Evolutionary conservation across 805 yeast species (phyloP).

Genomic region (Metschnikowia orientalis): DNA sequence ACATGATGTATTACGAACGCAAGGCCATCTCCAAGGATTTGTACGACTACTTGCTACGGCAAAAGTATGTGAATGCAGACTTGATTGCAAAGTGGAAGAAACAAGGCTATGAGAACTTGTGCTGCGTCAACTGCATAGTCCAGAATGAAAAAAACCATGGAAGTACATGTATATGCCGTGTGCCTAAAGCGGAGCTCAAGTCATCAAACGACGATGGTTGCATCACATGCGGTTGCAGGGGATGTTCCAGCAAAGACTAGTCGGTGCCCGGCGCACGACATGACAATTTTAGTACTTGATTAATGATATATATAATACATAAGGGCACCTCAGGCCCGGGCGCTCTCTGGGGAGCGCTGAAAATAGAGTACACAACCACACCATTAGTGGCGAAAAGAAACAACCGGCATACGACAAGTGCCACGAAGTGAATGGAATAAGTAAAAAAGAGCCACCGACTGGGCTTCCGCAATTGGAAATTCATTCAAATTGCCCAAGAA

Average conservation of each 20-base stretch:
- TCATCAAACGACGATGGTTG: conserved; percentile 42
- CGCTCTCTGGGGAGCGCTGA: neutral
- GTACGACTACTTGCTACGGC: conserved; percentile 68
- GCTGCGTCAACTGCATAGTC: conserved; percentile 78
- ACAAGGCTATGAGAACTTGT: conserved; percentile 79
- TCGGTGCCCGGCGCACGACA: no score
- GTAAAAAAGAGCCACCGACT: no score
- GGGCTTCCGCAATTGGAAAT: no score
- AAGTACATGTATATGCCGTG: conserved; percentile 79
- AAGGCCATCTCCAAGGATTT: conserved; percentile 62
- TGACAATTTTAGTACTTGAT: conserved; percentile 29
- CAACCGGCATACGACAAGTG: no score
- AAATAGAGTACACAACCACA: conserved; percentile 5
- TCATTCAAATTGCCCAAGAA: no score
- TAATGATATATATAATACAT: conserved; percentile 4
- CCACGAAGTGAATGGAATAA: no score
- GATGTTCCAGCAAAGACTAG: conserved; percentile 80
- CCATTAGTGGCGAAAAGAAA: no score
- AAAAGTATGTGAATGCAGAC: conserved; percentile 61
- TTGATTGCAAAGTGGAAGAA: conserved; percentile 80
- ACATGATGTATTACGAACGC: conserved; percentile 66
- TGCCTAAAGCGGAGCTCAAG: conserved; percentile 57
- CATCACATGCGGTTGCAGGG: conserved; percentile 79
- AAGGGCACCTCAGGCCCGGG: conserved; percentile 1
- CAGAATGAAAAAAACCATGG: conserved; percentile 53